Conservation (phyloP, 495 filamentous ascomycete species). For the Aspergillus taichungensis region DNA sequence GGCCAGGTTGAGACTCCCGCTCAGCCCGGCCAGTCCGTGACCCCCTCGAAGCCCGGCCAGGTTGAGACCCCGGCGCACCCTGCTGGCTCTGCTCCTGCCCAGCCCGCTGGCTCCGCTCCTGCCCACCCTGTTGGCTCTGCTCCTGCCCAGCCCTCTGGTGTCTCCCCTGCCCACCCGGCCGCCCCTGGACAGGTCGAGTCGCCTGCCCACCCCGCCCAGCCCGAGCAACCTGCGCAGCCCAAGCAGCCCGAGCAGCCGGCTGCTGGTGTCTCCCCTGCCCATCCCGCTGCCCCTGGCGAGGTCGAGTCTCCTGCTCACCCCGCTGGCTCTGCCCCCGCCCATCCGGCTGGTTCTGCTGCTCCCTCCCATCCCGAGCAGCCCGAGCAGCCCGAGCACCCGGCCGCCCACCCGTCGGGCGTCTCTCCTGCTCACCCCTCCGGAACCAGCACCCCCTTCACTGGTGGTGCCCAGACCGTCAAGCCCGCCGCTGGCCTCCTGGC, state of each 20-base stretch:
- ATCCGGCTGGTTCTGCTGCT: constrained; percentile 5
- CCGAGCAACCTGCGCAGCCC: constrained; percentile 1
- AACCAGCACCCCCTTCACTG: constrained; percentile 14
- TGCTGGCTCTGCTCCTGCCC: constrained; percentile 1
- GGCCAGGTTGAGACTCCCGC: too few species aligned
- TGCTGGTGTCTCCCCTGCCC: too few species aligned
- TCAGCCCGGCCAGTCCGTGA: too few species aligned
- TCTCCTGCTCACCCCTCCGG: constrained; percentile 11
- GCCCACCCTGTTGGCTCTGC: constrained; percentile 4
- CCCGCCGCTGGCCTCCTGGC: constrained; percentile 29
- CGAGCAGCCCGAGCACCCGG: background rate
- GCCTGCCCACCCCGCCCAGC: background rate
- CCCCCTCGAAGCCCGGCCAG: too few species aligned
- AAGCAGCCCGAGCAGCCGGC: background rate
- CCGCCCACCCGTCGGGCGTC: constrained; percentile 6
- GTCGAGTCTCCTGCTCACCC: background rate
- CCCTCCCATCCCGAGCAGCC: background rate
- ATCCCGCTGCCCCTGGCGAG: too few species aligned
- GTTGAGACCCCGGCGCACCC: background rate
- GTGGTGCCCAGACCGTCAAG: constrained; percentile 27
- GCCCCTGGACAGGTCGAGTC: constrained; percentile 1
- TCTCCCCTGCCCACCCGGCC: background rate
- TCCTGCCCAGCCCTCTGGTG: constrained; percentile 1
- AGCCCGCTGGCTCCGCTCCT: background rate
- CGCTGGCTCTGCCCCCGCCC: background rate